Base-by-base conservation (phyloP, 352 stramenopile genomes). In the Globisporangium nunn region DNA sequence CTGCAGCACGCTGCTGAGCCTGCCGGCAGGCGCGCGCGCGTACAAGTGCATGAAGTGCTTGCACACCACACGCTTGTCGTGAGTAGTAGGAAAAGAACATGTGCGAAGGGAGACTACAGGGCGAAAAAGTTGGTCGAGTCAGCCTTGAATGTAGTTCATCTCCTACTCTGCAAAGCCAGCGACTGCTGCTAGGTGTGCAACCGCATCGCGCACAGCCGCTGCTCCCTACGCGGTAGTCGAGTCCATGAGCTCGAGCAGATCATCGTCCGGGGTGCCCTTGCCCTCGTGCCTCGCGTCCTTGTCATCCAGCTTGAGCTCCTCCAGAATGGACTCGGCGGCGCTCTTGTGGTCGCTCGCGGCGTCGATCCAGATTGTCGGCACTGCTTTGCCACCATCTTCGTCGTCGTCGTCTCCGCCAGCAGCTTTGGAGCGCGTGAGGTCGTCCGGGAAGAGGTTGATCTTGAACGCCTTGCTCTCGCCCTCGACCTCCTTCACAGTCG, bases 11-110 rank as follows among this genome's bases (percentile, higher is more conserved):
- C 69, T 93, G 11, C 55, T 95, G 56, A 92, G 81, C 62, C 66
- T 95, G 28, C 85, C 85, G 0, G 75, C 75, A 3, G 85, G 85
- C 35, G 81, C 82, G 58, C 88, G 75, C 59, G 81, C 82, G 51
- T 95, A 95, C 81, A 95, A 95, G 66, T 93, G 83, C 68, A 93
- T 93, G 81, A 93, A 93, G 54, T 93, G 83, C 39, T 60, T 93
- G 37, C 76, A 93, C 59, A 93, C 83, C 12, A 93, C 81, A 30
- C 71, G 81, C 18, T 48, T 93, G 45, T 91, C 83, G 41, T 93
- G 37, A 41, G 37, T 74, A 78, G 49, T 50, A 17, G 52, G 29
- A 51, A 45, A 14, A 37, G 23, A 4, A 15, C 6, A 47, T n/a
- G 44, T 30, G 2, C n/a, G 44, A 49, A 49, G 44, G 17, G 10